These are phyloP conservation scores for Phyllostachys edulis DNA, from an alignment of 176 grass and related monocot genomes.

Conservation along the genomic window DNA sequence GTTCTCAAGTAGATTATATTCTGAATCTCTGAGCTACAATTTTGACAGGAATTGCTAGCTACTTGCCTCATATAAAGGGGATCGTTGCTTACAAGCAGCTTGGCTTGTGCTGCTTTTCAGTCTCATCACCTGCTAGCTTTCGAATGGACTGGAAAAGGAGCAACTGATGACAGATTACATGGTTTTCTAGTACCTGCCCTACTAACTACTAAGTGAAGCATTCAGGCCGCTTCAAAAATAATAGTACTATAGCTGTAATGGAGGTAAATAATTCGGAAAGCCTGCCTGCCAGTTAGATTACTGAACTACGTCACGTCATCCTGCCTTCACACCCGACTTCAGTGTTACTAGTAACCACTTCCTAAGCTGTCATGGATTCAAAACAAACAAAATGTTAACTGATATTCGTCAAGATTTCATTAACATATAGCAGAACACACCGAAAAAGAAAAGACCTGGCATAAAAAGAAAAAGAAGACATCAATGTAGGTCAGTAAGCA, in stretches of 20 bases:
- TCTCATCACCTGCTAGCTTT: slow-evolving; percentile 3
- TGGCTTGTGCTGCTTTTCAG: background rate
- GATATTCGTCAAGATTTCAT: background rate
- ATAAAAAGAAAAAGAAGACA: no score
- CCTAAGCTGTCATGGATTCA: slow-evolving; percentile 32
- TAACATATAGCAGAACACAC: background rate
- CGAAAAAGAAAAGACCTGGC: background rate
- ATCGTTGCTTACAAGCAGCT: background rate
- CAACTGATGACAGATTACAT: background rate
- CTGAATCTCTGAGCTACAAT: background rate
- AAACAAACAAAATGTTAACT: background rate
- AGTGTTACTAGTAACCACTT: slow-evolving; percentile 10
- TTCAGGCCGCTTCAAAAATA: slow-evolving; percentile 33
- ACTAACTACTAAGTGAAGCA: slow-evolving; percentile 24
- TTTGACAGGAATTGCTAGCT: background rate
- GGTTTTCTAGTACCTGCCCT: slow-evolving; percentile 6
- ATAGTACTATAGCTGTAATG: background rate
- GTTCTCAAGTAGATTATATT: background rate
- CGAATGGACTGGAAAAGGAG: background rate
- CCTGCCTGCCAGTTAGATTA: slow-evolving; percentile 34
- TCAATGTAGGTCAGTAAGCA: background rate
- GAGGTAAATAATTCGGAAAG: slow-evolving; percentile 26
- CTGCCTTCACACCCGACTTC: slow-evolving; percentile 11
- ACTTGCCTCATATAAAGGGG: background rate
- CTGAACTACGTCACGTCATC: slow-evolving; percentile 34